Conservation (phyloP, 108 stramenopile genomes). For the Pseudonitzschia delicatissima region DNA sequence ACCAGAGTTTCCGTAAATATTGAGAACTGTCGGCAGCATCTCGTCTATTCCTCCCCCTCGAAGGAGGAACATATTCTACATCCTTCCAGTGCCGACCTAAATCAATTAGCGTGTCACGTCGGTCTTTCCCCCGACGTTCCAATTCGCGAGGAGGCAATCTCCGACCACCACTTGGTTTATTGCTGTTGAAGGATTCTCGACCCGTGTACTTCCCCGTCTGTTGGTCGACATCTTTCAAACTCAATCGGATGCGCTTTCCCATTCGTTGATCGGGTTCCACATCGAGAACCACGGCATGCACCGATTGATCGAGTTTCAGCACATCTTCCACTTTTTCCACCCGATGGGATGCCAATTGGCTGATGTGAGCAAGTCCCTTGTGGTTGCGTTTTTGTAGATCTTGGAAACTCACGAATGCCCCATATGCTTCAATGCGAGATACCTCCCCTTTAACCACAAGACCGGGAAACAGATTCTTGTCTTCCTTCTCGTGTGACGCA, state of each 20-base stretch:
- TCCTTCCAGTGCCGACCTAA: conserved; percentile 18
- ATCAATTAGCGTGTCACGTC: conserved; percentile 19
- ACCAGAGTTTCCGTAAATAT: conserved; percentile 38
- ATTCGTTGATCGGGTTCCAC: conserved; percentile 37
- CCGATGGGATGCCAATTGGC: conserved; percentile 45
- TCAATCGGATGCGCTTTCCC: conserved; percentile 55
- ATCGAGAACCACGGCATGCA: conserved; percentile 55
- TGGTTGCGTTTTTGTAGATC: conserved; percentile 21
- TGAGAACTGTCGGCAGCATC: conserved; percentile 23
- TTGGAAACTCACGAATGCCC: conserved; percentile 65
- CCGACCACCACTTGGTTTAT: conserved; percentile 26
- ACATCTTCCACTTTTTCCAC: conserved; percentile 64
- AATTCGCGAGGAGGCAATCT: conserved; percentile 27
- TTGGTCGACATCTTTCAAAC: conserved; percentile 67
- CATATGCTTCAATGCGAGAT: conserved; percentile 72
- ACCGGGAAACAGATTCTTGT: conserved; percentile 21
- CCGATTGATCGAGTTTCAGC: conserved; percentile 43
- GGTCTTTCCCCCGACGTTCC: conserved; percentile 26
- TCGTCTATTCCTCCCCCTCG: not conserved
- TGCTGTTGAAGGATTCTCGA: conserved; percentile 21
- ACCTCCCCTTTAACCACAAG: conserved; percentile 58
- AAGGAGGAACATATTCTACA: not conserved
- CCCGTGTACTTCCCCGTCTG: conserved; percentile 39
- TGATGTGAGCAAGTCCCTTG: conserved; percentile 63
- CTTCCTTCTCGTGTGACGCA: conserved; percentile 14